Conservation (phyloP, 2,329 filamentous ascomycete genomes). For the Phialocephala subalpina region DNA sequence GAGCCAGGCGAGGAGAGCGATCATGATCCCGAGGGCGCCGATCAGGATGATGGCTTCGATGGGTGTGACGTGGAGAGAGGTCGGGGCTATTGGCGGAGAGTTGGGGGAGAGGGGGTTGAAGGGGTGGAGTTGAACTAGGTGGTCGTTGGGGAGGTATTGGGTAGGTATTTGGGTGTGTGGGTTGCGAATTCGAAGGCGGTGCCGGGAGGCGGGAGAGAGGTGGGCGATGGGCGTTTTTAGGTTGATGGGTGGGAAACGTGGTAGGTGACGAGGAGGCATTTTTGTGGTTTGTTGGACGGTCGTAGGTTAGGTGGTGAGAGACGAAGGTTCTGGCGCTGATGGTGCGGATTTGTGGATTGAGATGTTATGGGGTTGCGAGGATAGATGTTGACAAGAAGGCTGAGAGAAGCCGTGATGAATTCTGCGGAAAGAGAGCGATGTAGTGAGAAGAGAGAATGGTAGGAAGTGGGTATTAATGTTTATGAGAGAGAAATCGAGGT, state of each 20-base stretch:
- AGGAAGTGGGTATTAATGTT: neutral
- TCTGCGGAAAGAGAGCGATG: neutral
- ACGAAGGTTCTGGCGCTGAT: neutral
- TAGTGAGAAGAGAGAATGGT: neutral
- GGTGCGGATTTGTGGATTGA: neutral
- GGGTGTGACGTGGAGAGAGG: conserved; percentile 19
- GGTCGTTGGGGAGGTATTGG: conserved; percentile 8
- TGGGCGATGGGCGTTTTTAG: neutral
- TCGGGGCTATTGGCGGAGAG: neutral
- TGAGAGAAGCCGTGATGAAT: neutral
- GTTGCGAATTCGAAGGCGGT: conserved; percentile 14
- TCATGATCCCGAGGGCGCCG: conserved; percentile 16
- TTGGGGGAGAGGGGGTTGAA: neutral
- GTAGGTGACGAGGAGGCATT: neutral
- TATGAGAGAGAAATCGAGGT: neutral
- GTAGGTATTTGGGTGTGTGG: neutral
- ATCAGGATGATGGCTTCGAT: conserved; percentile 25
- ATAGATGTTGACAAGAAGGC: neutral
- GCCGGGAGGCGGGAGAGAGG: neutral
- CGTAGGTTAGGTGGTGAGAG: neutral
- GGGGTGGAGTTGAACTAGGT: neutral
- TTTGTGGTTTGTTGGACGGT: neutral
- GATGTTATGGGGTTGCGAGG: neutral
- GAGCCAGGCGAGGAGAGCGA: conserved; percentile 27
- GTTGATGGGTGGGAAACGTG: neutral